Percentiles rank a stretch among this genome's conserved stretches.
Evolutionary conservation across 2,329 filamentous ascomycete species (phyloP).

Genomic region (Aspergillus quadrilineatus): DNA sequence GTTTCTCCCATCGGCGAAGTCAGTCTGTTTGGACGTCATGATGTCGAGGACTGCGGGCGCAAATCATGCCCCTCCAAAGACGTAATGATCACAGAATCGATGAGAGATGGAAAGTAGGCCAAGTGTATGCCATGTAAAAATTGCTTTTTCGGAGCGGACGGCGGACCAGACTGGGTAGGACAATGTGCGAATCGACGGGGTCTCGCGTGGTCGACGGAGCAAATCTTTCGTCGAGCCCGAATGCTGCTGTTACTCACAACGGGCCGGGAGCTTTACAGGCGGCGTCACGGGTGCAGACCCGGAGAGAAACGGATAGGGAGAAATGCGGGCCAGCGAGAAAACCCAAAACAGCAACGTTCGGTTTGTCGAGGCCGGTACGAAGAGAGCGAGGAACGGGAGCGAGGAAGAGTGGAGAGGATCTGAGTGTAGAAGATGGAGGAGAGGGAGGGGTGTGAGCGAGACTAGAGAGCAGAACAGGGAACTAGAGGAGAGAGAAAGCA

Average conservation of each 20-base stretch:
- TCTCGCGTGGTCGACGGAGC: conserved; percentile 29
- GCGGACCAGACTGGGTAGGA: neutral
- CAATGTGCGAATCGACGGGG: conserved; percentile 34
- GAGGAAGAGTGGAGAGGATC: conserved; percentile 3
- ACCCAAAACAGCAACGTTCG: neutral
- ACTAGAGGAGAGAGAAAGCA: conserved; percentile 6
- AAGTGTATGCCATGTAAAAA: conserved; percentile 2
- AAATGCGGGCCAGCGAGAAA: conserved; percentile 18
- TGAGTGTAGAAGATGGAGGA: neutral
- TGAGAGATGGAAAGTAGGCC: neutral
- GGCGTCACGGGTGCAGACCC: conserved; percentile 6
- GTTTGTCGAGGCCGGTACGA: neutral
- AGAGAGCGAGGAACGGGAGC: conserved; percentile 7
- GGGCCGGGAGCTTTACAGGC: conserved; percentile 16
- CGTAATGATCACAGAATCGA: conserved; percentile 5
- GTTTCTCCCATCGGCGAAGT: conserved; percentile 26
- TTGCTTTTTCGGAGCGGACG: neutral
- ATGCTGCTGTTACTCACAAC: conserved; percentile 21
- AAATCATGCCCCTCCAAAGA: conserved; percentile 36
- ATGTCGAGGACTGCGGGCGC: conserved; percentile 28
- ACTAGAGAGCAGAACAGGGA: conserved; percentile 2
- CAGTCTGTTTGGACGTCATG: conserved; percentile 40
- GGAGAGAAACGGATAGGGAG: conserved; percentile 10
- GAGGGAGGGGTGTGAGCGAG: neutral
- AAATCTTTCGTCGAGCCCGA: conserved; percentile 28